phyloP scores from a whole-genome alignment of 768 basidiomycete genomes.

The Collybia sordida region DNA sequence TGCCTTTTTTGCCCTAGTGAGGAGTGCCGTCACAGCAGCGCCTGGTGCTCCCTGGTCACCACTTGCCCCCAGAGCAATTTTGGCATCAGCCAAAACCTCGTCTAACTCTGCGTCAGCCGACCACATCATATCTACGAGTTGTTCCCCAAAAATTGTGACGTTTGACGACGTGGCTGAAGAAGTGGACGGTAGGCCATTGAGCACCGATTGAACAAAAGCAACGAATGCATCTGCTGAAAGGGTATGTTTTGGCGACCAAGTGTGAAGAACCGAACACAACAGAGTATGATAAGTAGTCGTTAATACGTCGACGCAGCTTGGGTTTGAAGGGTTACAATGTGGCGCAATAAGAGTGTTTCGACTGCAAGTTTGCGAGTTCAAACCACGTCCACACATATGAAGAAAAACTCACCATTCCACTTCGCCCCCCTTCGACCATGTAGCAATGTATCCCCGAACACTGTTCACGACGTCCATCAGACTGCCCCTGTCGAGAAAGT shows the following conservation, averaged over 20 bases:
- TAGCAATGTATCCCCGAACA: constrained; percentile 47
- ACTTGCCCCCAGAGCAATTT: constrained; percentile 34
- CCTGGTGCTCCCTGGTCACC: constrained; percentile 27
- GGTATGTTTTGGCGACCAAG: constrained; percentile 49
- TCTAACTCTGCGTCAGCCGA: constrained; percentile 76
- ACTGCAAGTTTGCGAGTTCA: constrained; percentile 34
- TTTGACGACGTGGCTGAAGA: constrained; percentile 52
- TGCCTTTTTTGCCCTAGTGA: constrained; percentile 40
- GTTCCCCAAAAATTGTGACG: constrained; percentile 56
- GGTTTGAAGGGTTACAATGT: constrained; percentile 59
- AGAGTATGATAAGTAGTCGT: constrained; percentile 72
- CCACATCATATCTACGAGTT: constrained; percentile 82
- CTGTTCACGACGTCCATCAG: constrained; percentile 61
- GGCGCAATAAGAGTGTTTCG: constrained; percentile 58
- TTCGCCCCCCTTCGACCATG: constrained; percentile 62
- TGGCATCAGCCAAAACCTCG: constrained; percentile 60
- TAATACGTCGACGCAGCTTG: constrained; percentile 52
- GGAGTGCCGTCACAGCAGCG: constrained; percentile 16
- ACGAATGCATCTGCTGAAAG: constrained; percentile 54
- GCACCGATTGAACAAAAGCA: constrained; percentile 62
- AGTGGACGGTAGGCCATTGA: constrained; percentile 66
- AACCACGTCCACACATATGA: constrained; percentile 14
- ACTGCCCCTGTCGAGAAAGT: background rate
- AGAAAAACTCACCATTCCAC: constrained; percentile 52
- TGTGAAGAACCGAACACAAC: constrained; percentile 53